A percentile compares a stretch with the other conserved stretches of the same genome.
Conservation (phyloP, 2,329 filamentous ascomycete genomes). For the Parastagonospora avenae region DNA sequence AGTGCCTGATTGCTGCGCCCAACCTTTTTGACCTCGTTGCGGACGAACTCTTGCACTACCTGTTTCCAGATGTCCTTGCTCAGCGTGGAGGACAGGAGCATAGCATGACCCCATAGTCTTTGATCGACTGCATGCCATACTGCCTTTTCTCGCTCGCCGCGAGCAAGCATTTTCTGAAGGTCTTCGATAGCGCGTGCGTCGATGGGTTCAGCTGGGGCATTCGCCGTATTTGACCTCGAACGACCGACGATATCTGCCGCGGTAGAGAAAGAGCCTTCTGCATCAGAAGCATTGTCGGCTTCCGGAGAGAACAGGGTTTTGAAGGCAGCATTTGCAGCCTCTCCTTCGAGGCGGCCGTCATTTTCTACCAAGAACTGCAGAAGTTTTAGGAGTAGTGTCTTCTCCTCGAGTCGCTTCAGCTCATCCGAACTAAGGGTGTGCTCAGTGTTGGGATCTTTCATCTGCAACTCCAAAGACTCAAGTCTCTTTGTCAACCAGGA, state of each 20-base stretch:
- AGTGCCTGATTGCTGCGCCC: conserved; percentile 83
- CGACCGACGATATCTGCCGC: conserved; percentile 46
- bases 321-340: conserved; percentile 74
- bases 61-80: conserved; percentile 81
- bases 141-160: conserved; percentile 86
- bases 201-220: conserved; percentile 63
- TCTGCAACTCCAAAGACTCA: conserved; percentile 67
- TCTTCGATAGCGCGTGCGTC: conserved; percentile 73
- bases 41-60: conserved; percentile 92
- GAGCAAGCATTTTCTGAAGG: conserved; percentile 73
- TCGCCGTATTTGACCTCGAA: conserved; percentile 36
- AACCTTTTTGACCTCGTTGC: conserved; percentile 86
- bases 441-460: conserved; percentile 54
- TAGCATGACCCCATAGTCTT: conserved; percentile 93
- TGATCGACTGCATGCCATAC: conserved; percentile 94
- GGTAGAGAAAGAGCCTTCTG: conserved; percentile 34
- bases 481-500: conserved; percentile 82
- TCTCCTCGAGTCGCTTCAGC: conserved; percentile 77
- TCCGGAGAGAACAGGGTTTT: conserved; percentile 74
- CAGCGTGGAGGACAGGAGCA: conserved; percentile 84
- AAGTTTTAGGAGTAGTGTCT: conserved; percentile 85
- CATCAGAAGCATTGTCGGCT: conserved; percentile 21
- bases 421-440: conserved; percentile 59
- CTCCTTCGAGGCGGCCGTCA: conserved; percentile 79
- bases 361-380: conserved; percentile 81